Conservation (phyloP, 352 stramenopile species). For the Pythium myriotylum region DNA sequence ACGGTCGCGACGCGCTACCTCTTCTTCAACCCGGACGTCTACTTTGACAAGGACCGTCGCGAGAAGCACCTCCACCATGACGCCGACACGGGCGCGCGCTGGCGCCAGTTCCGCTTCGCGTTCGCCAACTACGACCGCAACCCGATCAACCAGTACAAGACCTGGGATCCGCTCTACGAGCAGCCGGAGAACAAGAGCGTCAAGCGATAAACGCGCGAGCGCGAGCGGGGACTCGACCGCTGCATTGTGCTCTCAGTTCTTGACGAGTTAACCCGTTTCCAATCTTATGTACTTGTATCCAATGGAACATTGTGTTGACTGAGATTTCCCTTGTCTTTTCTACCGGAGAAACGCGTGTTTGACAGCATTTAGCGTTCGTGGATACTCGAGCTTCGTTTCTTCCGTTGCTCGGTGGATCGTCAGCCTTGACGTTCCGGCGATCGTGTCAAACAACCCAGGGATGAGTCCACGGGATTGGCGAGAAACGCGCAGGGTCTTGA, state of each 20-base stretch:
- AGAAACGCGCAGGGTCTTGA: constrained; percentile 36
- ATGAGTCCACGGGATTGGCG: constrained; percentile 55
- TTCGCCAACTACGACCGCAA: constrained; percentile 69
- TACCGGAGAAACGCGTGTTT: constrained; percentile 23
- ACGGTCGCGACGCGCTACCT: constrained; percentile 46
- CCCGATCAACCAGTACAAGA: constrained; percentile 74
- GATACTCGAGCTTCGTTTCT: constrained; percentile 50
- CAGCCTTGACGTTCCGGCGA: constrained; percentile 46
- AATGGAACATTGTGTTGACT: constrained; percentile 8
- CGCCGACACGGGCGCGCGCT: constrained; percentile 40
- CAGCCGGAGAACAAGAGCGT: constrained; percentile 59
- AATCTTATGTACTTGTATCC: constrained; percentile 19
- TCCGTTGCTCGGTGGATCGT: constrained; percentile 28
- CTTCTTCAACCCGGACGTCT: constrained; percentile 62
- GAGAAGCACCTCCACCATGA: constrained; percentile 49
- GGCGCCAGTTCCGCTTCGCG: constrained; percentile 67
- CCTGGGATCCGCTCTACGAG: constrained; percentile 59
- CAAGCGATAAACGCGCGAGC: constrained; percentile 44
- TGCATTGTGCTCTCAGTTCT: too few species aligned
- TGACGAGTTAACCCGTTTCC: background rate
- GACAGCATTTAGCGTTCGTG: constrained; percentile 18
- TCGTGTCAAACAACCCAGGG: constrained; percentile 68
- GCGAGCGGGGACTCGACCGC: too few species aligned
- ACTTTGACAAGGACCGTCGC: constrained; percentile 67
- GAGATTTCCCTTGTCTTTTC: background rate